phyloP scores from a whole-genome alignment of 495 filamentous ascomycete genomes.

The Podospora australis region DNA sequence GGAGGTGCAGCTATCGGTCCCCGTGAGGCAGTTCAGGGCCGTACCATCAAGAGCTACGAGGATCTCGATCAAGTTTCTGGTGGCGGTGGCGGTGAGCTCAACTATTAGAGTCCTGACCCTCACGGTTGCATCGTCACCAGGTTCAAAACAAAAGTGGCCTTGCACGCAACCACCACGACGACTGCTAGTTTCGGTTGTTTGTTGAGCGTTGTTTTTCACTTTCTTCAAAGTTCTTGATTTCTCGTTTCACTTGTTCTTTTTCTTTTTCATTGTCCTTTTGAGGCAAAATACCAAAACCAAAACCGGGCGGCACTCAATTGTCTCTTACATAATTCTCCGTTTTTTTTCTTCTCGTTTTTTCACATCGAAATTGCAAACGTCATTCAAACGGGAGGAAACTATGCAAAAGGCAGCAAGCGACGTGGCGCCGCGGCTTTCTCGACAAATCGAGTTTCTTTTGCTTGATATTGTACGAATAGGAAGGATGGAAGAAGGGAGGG shows the following conservation, averaged over 20 bases:
- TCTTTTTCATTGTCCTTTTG: background rate
- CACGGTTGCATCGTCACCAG: background rate
- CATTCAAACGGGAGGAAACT: too few species aligned
- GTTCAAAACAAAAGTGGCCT: background rate
- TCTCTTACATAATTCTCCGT: too few species aligned
- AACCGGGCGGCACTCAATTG: too few species aligned
- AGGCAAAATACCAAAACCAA: background rate
- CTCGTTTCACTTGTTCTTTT: background rate
- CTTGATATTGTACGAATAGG: too few species aligned
- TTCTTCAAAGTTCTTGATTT: background rate
- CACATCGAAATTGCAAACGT: too few species aligned
- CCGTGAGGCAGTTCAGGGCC: constrained; percentile 77
- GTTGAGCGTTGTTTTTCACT: background rate
- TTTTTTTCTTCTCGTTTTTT: too few species aligned
- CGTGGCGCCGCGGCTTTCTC: too few species aligned
- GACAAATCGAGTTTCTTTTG: too few species aligned
- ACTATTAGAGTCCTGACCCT: constrained; percentile 39
- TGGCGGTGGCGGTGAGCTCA: constrained; percentile 53
- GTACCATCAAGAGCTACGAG: constrained; percentile 92
- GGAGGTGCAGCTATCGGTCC: constrained; percentile 68
- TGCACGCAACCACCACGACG: too few species aligned
- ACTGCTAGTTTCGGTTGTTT: background rate
- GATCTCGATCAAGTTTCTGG: constrained; percentile 77
- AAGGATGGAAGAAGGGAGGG: too few species aligned
- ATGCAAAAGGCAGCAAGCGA: too few species aligned